Conservation (phyloP, 805 yeast species). For the Hyphopichia homilentoma region DNA sequence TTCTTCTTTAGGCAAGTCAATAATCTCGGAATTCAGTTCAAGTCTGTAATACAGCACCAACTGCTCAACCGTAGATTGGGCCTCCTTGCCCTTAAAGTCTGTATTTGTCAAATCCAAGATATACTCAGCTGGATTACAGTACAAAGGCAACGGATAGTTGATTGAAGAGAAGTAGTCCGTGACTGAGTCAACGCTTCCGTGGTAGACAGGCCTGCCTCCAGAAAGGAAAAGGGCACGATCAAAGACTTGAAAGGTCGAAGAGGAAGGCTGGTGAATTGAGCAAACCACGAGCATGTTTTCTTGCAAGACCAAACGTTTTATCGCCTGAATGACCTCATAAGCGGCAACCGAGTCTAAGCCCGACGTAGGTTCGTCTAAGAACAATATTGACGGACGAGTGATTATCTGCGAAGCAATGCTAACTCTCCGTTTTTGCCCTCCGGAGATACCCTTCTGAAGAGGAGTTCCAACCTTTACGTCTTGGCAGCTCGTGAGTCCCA, state of each 20-base stretch:
- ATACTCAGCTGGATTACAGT: constrained; percentile 24
- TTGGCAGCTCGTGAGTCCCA: constrained; percentile 67
- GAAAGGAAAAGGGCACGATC: constrained; percentile 20
- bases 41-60: neutral
- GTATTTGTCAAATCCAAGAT: constrained; percentile 26
- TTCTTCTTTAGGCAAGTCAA: no score
- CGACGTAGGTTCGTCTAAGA: constrained; percentile 86
- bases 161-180: constrained; percentile 14
- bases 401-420: constrained; percentile 78
- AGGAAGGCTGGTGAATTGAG: constrained; percentile 54
- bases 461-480: constrained; percentile 51
- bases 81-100: constrained; percentile 14
- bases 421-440: constrained; percentile 71
- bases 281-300: constrained; percentile 44
- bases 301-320: constrained; percentile 40
- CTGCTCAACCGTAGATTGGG: constrained; percentile 1
- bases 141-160: constrained; percentile 14
- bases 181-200: constrained; percentile 11
- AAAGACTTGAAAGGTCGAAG: constrained; percentile 35
- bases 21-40: no score
- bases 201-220: constrained; percentile 20
- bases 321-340: constrained; percentile 50
- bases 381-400: constrained; percentile 64
- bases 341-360: constrained; percentile 83
- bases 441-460: constrained; percentile 38